These are phyloP conservation scores for Candida loeiensis DNA, from an alignment of 805 yeast genomes.

Conservation along the genomic window DNA sequence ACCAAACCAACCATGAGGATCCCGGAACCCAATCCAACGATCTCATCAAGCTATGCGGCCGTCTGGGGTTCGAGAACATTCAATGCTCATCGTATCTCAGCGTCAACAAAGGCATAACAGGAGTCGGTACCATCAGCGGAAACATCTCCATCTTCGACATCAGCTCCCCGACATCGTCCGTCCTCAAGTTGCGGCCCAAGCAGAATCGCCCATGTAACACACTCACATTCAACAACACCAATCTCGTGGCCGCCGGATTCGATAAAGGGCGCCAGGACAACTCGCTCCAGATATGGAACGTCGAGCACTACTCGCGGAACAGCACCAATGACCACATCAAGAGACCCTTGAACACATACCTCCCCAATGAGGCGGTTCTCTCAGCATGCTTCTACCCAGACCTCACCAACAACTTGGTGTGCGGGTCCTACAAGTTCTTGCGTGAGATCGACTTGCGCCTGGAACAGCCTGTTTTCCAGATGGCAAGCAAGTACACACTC, in stretches of 20 bases:
- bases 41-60: constrained; percentile 47
- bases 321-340: constrained; percentile 48
- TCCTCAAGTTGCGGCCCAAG: constrained; percentile 50
- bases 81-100: constrained; percentile 65
- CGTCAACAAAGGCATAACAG: constrained; percentile 53
- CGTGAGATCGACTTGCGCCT: constrained; percentile 74
- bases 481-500: constrained; percentile 69
- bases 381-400: constrained; percentile 66
- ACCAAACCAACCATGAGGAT: constrained; percentile 46
- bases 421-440: constrained; percentile 73
- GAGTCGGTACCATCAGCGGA: constrained; percentile 76
- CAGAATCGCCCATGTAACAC: constrained; percentile 75
- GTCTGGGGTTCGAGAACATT: constrained; percentile 64
- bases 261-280: constrained; percentile 76
- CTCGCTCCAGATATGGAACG: constrained; percentile 77
- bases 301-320: constrained; percentile 52
- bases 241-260: constrained; percentile 70
- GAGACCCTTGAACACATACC: constrained; percentile 52
- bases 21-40: constrained; percentile 51
- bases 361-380: constrained; percentile 71
- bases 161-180: constrained; percentile 30
- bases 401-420: constrained; percentile 51
- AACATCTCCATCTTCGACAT: constrained; percentile 61
- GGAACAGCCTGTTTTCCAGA: constrained; percentile 63
- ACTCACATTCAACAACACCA: constrained; percentile 61